Percentiles rank a stretch among this genome's conserved stretches.
phyloP scores from a whole-genome alignment of 257 asterid genomes.

The Solanum sparsipilum region DNA sequence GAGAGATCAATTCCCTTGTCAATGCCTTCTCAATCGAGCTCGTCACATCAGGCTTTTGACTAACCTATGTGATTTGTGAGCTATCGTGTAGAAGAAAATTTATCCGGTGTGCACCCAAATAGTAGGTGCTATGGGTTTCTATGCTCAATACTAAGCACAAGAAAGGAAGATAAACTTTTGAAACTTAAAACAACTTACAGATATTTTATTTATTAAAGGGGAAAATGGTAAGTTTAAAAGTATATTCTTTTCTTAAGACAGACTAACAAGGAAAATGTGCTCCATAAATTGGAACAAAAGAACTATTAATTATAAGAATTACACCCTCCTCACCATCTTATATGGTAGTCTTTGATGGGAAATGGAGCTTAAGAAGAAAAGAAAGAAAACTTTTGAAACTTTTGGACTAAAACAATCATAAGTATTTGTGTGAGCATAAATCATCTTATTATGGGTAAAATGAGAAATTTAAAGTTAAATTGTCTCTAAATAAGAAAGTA shows the following conservation, averaged over 20 bases:
- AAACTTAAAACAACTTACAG: not conserved
- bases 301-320: not conserved
- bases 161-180: not conserved
- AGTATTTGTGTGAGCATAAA: too few relatives aligned
- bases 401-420: not conserved
- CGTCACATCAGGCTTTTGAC: not conserved
- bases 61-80: not conserved
- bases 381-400: not conserved
- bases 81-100: too few relatives aligned
- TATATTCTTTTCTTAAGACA: not conserved
- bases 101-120: not conserved
- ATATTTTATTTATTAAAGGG: not conserved
- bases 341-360: not conserved
- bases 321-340: not conserved
- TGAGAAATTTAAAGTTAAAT: too few relatives aligned
- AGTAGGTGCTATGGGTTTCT: not conserved
- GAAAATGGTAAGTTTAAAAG: not conserved
- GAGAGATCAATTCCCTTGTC: not conserved
- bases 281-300: not conserved
- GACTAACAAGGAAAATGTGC: not conserved
- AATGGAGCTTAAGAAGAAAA: not conserved
- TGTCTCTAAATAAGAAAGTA: too few relatives aligned
- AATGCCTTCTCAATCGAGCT: not conserved
- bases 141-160: not conserved
- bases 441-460: too few relatives aligned